These are phyloP conservation scores for Coniochaeta prunicola DNA, from an alignment of 2,329 filamentous ascomycete species.

Conservation along the genomic window DNA sequence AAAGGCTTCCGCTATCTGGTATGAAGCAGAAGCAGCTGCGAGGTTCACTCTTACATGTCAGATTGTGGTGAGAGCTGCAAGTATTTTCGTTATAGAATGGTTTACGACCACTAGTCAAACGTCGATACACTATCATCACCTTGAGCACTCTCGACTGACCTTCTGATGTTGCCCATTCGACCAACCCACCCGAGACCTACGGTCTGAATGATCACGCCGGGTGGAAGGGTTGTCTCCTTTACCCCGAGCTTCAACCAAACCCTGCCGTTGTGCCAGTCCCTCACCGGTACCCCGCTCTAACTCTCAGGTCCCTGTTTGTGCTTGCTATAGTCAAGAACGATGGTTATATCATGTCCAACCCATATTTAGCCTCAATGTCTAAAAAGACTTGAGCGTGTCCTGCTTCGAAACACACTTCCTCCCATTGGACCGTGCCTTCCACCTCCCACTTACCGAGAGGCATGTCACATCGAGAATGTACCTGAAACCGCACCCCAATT, in stretches of 20 bases:
- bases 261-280: background rate
- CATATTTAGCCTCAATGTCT: background rate
- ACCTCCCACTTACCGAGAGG: background rate
- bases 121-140: background rate
- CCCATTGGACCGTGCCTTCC: background rate
- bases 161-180: background rate
- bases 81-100: background rate
- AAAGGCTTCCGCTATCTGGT: constrained; percentile 41
- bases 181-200: background rate
- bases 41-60: background rate
- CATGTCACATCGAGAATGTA: background rate
- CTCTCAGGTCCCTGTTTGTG: background rate
- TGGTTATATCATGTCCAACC: background rate
- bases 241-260: background rate
- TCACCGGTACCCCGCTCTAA: background rate
- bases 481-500: background rate
- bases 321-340: background rate
- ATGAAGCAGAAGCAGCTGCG: constrained; percentile 15
- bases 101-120: background rate
- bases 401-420: background rate
- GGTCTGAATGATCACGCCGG: background rate
- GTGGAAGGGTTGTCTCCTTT: background rate
- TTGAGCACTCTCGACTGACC: background rate
- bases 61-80: background rate
- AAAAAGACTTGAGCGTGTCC: background rate